Percentiles rank a stretch among this genome's conserved stretches.
Conservation (phyloP, 306 rosid species). For the Argentina anserina region DNA sequence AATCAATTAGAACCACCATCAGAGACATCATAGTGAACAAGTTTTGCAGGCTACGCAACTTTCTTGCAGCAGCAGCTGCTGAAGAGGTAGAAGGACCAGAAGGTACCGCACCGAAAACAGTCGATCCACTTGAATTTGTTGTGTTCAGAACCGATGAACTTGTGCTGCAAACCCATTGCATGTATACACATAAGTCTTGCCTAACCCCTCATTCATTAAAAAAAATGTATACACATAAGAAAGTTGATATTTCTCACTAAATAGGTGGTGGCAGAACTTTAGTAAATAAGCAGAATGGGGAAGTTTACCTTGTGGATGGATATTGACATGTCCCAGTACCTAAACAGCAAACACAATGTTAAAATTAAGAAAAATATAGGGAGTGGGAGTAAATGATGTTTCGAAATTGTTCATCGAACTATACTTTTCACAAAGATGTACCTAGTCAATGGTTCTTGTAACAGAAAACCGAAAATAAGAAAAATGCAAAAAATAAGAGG, state of each 20-base stretch:
- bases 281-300: neutral
- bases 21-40: conserved; percentile 32
- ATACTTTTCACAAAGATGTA: neutral
- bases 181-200: conserved; percentile 12
- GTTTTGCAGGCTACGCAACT: conserved; percentile 21
- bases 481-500: neutral
- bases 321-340: conserved; percentile 70
- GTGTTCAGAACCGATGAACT: conserved; percentile 73
- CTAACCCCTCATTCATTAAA: too few species aligned
- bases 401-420: neutral
- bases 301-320: conserved; percentile 61
- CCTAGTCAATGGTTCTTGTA: neutral
- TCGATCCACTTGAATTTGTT: conserved; percentile 77
- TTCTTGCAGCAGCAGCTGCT: conserved; percentile 28
- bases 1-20: conserved; percentile 22
- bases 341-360: conserved; percentile 28
- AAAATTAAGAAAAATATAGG: conserved; percentile 1
- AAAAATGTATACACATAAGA: conserved; percentile 11
- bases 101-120: conserved; percentile 74
- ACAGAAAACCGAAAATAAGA: neutral
- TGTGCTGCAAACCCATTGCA: conserved; percentile 48
- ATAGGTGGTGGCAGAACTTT: conserved; percentile 1
- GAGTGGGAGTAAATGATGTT: neutral
- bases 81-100: conserved; percentile 45
- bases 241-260: conserved; percentile 3